Conservation (phyloP, 2,329 filamentous ascomycete species). For the Botryotinia globosa region DNA sequence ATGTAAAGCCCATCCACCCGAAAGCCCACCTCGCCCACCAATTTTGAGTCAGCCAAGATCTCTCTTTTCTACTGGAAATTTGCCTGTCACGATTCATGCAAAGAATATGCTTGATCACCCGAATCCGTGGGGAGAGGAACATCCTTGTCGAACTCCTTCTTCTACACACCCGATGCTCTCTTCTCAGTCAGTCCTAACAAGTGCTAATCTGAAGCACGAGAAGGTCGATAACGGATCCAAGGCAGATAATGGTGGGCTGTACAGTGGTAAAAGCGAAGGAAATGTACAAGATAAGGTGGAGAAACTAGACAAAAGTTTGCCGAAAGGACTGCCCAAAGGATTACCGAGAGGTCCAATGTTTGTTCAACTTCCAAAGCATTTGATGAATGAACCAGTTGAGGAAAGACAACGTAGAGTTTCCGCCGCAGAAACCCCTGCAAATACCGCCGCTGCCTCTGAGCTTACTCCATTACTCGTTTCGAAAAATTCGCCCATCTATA, state of each 20-base stretch:
- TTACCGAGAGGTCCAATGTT: conserved; percentile 1
- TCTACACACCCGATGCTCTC: neutral
- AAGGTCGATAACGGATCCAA: neutral
- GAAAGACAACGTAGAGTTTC: neutral
- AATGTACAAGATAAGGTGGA: neutral
- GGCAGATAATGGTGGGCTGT: neutral
- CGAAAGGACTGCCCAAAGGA: neutral
- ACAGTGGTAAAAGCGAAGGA: neutral
- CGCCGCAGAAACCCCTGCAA: neutral
- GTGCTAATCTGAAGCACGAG: neutral
- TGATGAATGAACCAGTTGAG: neutral
- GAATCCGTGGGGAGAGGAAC: neutral
- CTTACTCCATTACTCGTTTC: neutral
- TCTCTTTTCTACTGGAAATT: neutral
- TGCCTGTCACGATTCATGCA: neutral
- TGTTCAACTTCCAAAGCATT: neutral
- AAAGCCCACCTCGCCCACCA: neutral
- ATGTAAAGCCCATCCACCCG: neutral
- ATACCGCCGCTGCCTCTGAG: neutral
- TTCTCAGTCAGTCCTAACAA: neutral
- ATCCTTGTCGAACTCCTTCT: neutral
- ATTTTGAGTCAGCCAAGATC: conserved; percentile 7
- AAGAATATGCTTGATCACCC: conserved; percentile 5
- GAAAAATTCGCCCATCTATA: neutral
- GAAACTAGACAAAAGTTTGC: neutral